phyloP scores from a whole-genome alignment of 352 stramenopile genomes.

The Blastocystis sp. region DNA sequence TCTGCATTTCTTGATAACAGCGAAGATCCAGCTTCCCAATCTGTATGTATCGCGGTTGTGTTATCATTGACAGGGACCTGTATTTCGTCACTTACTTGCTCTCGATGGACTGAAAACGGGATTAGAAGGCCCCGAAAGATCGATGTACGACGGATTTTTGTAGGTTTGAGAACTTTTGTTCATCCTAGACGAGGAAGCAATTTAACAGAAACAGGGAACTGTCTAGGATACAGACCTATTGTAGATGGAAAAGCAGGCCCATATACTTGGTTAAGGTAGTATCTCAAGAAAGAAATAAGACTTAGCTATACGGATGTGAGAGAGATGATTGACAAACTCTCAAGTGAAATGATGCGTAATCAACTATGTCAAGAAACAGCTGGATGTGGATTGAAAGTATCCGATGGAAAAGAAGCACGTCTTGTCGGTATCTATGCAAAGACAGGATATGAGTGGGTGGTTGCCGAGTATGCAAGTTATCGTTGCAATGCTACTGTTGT shows the following conservation, averaged over 20 bases:
- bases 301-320: constrained; percentile 38
- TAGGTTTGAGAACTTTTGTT: neutral
- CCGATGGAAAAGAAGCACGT: constrained; percentile 62
- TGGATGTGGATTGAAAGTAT: neutral
- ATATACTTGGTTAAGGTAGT: constrained; percentile 57
- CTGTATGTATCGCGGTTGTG: neutral
- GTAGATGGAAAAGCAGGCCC: neutral
- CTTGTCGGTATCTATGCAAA: constrained; percentile 88
- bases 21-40: neutral
- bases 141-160: constrained; percentile 21
- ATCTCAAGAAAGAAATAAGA: neutral
- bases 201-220: constrained; percentile 31
- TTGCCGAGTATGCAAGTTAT: constrained; percentile 81
- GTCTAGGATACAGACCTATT: constrained; percentile 31
- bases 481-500: constrained; percentile 72
- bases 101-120: constrained; percentile 17
- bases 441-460: constrained; percentile 89
- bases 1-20: constrained; percentile 10
- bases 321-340: constrained; percentile 61
- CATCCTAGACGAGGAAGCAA: neutral
- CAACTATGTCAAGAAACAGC: constrained; percentile 13
- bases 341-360: constrained; percentile 52
- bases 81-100: constrained; percentile 23
- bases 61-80: neutral
- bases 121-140: constrained; percentile 22